Percentiles rank a stretch among this genome's conserved stretches.
These are phyloP conservation scores for Fusarium kyushuense DNA, from an alignment of 2,329 filamentous ascomycete genomes.

Conservation along the genomic window DNA sequence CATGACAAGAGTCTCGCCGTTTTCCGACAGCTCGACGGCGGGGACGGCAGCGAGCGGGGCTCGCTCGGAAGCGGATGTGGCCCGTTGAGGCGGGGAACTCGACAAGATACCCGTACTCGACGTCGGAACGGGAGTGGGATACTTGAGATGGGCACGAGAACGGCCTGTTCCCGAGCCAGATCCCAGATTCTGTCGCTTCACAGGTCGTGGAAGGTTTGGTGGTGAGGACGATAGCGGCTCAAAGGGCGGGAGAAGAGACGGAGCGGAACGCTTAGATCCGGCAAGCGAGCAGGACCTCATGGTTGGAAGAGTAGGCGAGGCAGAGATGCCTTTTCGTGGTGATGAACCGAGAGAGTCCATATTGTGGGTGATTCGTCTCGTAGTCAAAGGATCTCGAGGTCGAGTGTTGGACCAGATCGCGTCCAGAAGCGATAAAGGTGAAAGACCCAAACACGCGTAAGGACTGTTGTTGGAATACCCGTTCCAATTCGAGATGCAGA, in stretches of 20 bases:
- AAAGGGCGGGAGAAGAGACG: slow-evolving; percentile 81
- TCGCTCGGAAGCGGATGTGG: slow-evolving; percentile 77
- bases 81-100: slow-evolving; percentile 78
- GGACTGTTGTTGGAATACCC: neutral
- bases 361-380: slow-evolving; percentile 4
- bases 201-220: slow-evolving; percentile 74
- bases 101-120: slow-evolving; percentile 93
- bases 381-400: neutral
- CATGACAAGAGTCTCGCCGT: slow-evolving; percentile 86
- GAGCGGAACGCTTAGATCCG: slow-evolving; percentile 70
- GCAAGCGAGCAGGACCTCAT: slow-evolving; percentile 49
- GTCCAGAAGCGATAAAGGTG: slow-evolving; percentile 17
- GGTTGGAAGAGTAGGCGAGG: slow-evolving; percentile 53
- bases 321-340: slow-evolving; percentile 47
- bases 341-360: slow-evolving; percentile 57
- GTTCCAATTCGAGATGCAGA: neutral
- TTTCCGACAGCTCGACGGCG: slow-evolving; percentile 82
- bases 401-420: slow-evolving; percentile 26
- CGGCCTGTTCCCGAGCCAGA: slow-evolving; percentile 25
- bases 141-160: slow-evolving; percentile 70
- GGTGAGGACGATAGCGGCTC: slow-evolving; percentile 85
- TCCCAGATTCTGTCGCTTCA: slow-evolving; percentile 72
- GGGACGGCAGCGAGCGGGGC: slow-evolving; percentile 86
- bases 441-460: slow-evolving; percentile 24
- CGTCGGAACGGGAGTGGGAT: slow-evolving; percentile 93